Evolutionary conservation across 345 rosid species (phyloP).

Genomic region (rapeseed (Brassica napus)): DNA sequence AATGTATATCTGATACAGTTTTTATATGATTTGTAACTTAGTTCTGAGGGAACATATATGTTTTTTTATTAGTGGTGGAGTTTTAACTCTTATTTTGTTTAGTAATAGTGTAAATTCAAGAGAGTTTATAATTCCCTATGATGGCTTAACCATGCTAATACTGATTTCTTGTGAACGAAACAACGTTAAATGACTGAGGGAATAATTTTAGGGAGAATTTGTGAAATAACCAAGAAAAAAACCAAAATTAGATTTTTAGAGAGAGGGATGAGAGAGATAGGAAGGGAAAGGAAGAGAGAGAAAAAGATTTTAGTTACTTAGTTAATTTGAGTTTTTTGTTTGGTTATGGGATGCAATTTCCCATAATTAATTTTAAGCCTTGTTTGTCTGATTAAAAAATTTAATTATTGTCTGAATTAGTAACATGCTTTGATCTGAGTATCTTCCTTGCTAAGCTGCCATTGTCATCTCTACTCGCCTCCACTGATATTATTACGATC

Average conservation of each 20-base stretch:
- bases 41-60: conserved; percentile 30
- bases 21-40: conserved; percentile 20
- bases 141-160: conserved; percentile 61
- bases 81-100: background rate
- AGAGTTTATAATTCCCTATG: conserved; percentile 44
- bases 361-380: background rate
- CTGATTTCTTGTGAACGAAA: conserved; percentile 47
- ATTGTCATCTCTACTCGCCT: background rate
- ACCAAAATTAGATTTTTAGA: too few relatives aligned
- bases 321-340: too few relatives aligned
- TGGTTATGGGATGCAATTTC: too few relatives aligned
- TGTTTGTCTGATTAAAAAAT: background rate
- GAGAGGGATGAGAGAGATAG: too few relatives aligned
- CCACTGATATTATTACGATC: background rate
- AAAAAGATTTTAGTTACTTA: background rate
- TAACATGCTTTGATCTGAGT: background rate
- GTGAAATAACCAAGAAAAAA: too few relatives aligned
- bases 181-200: conserved; percentile 6
- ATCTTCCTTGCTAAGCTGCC: background rate
- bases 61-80: background rate
- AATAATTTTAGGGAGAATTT: background rate
- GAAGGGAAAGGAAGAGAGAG: too few relatives aligned
- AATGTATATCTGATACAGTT: conserved; percentile 36
- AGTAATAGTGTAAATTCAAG: too few relatives aligned
- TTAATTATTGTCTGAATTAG: background rate